Evolutionary conservation across 495 filamentous ascomycete genomes (phyloP), one percentile per base, ranked within the genome.

Genomic region (Aspergillus leporis): DNA sequence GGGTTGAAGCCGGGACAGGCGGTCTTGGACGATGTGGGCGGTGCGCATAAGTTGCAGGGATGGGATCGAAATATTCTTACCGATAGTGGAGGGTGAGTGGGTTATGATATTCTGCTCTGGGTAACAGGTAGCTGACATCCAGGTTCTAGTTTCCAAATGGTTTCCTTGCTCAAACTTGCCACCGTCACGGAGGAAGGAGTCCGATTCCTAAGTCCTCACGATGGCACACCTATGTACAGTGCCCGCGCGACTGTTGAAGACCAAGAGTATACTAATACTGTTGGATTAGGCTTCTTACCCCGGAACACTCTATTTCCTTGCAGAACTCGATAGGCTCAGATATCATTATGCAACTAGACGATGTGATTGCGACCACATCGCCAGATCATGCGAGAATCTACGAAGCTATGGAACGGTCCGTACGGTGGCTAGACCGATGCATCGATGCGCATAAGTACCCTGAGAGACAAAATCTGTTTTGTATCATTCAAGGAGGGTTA

Each of bases 271-370:
- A 47, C 19, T 47, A 23, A 47, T 19, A 9, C 12, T 59, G 1
- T 32, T 51, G 16, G 16, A 25, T 4, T 54, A 86, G 83, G 84
- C 85, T 98, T 10, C 86, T 99, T 13, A 98, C 95, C 0, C 94
- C 94, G 4, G 94, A 99, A 70, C 93, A 97, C 75, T 98, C 94
- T 1, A 98, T 98, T 59, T 88, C 89, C 22, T 83, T 99, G 18
- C 94, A 99, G 68, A 97, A 98, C 71, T 91, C 89, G 31, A 98
- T 99, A 66, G 95, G 94, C 65, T 94, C 91, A 53, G 94, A 99
- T 77, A 98, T 99, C 66, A 96, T 98, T 31, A 98, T 99, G 95
- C 95, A 98, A 73, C 83, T 99, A 8, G 94, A 99, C 75, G 94
- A 99, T 69, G 95, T 99, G 38, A 88, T 98, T 51, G 92, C 89